Conservation (phyloP, 352 stramenopile species). For the Peronospora belbahrii region DNA sequence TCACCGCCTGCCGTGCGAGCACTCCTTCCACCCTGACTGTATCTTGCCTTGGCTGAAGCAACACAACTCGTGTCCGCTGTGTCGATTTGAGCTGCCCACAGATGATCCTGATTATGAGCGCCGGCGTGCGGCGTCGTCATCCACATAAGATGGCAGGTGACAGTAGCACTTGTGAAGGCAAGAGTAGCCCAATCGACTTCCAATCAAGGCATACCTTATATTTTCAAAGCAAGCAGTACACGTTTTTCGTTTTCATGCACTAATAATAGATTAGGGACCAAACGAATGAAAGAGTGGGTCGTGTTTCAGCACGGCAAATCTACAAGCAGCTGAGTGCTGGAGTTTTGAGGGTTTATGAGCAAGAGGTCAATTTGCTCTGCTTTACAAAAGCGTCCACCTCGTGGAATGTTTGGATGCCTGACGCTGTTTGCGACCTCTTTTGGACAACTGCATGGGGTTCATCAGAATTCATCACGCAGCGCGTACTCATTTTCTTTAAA, state of each 20-base stretch:
- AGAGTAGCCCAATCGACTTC: background rate
- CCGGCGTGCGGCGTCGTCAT: slow-evolving; percentile 25
- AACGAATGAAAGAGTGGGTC: slow-evolving; percentile 4
- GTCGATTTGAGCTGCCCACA: slow-evolving; percentile 75
- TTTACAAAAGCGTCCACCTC: background rate
- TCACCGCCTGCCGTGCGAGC: slow-evolving; percentile 62
- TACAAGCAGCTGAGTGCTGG: too few relatives aligned
- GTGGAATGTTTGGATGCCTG: too few relatives aligned
- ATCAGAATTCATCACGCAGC: slow-evolving; percentile 22
- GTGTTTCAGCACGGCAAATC: background rate
- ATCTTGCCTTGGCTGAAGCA: slow-evolving; percentile 84
- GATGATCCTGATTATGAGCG: slow-evolving; percentile 80
- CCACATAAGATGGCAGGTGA: slow-evolving; percentile 10
- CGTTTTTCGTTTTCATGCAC: slow-evolving; percentile 15
- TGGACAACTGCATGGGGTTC: too few relatives aligned
- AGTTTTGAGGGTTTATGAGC: too few relatives aligned
- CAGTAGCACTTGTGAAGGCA: slow-evolving; percentile 1
- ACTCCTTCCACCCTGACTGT: slow-evolving; percentile 80
- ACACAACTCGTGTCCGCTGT: slow-evolving; percentile 85
- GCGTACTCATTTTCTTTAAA: slow-evolving; percentile 11
- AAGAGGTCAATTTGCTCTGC: background rate
- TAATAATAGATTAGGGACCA: slow-evolving; percentile 26
- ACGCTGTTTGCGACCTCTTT: too few relatives aligned
- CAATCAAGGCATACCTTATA: slow-evolving; percentile 9
- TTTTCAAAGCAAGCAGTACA: slow-evolving; percentile 19